These are phyloP conservation scores for Perkinsus marinus DNA, from an alignment of 169 alveolate genomes.

Conservation along the genomic window DNA sequence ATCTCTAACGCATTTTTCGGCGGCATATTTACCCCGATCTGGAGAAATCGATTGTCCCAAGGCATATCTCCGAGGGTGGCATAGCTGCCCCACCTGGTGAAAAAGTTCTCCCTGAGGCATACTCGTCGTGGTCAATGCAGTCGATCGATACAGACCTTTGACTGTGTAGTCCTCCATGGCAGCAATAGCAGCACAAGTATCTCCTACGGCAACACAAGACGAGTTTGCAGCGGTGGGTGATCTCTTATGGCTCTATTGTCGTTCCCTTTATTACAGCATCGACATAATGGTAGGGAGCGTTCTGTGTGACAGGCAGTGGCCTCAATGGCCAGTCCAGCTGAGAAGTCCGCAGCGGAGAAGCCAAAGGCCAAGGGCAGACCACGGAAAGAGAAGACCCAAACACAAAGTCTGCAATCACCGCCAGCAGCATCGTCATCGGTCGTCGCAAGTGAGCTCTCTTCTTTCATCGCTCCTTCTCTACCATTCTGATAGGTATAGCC, in stretches of 20 bases:
- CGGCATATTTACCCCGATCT: too few species aligned
- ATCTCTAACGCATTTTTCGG: too few species aligned
- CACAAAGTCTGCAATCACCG: background rate
- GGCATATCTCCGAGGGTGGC: too few species aligned
- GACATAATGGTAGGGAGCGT: too few species aligned
- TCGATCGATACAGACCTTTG: background rate
- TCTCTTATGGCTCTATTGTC: background rate
- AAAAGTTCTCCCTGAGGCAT: too few species aligned
- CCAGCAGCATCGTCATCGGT: background rate
- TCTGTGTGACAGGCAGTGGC: background rate
- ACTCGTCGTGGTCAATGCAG: too few species aligned
- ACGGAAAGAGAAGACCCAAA: background rate
- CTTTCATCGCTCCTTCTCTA: background rate
- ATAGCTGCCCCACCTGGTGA: too few species aligned
- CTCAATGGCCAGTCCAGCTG: background rate
- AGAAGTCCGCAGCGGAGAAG: background rate
- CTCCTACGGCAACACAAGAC: background rate
- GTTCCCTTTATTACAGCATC: too few species aligned
- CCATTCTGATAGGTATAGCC: background rate
- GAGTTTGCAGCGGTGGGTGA: background rate
- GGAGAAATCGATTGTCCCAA: too few species aligned
- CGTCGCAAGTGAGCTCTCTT: background rate
- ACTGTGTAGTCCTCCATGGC: background rate
- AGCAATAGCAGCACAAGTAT: background rate
- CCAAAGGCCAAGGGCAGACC: background rate